A percentile compares a stretch with the other conserved stretches of the same genome.
phyloP scores from a whole-genome alignment of 1,139 yeast genomes.

The Taphrina pruni region DNA sequence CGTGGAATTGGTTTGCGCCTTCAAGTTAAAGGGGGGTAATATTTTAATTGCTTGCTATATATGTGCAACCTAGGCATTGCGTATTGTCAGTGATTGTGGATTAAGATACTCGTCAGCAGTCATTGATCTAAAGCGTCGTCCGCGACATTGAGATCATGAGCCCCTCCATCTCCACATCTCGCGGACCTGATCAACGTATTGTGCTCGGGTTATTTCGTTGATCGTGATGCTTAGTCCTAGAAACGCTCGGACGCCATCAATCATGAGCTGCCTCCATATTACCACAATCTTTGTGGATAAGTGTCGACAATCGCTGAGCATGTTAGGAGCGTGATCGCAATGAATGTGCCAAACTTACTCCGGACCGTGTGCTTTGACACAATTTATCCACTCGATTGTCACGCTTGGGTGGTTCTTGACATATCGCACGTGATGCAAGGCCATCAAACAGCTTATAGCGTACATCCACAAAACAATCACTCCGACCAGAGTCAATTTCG shows the following conservation, averaged over 20 bases:
- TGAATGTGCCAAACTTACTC: neutral
- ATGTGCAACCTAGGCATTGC: too few species aligned
- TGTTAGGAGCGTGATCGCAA: neutral
- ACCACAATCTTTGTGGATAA: neutral
- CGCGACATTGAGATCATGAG: neutral
- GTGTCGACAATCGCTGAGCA: neutral
- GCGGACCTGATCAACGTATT: conserved; percentile 1
- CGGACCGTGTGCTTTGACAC: conserved; percentile 5
- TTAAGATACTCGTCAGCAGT: too few species aligned
- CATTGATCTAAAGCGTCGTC: too few species aligned
- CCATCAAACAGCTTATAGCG: conserved; percentile 4
- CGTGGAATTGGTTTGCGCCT: too few species aligned
- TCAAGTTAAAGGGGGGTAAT: too few species aligned
- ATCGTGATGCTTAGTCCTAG: conserved; percentile 17
- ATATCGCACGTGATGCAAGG: neutral
- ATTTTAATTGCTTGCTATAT: too few species aligned
- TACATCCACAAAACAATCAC: conserved; percentile 3
- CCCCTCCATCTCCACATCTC: conserved; percentile 24
- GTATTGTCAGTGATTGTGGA: too few species aligned
- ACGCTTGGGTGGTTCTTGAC: neutral
- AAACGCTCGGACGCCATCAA: conserved; percentile 16
- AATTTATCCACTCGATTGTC: neutral
- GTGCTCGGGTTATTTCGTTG: conserved; percentile 12
- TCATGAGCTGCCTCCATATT: conserved; percentile 19
- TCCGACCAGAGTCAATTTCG: conserved; percentile 22